Percentiles rank a stretch among this genome's conserved stretches.
Evolutionary conservation across 1,284 basidiomycete species (phyloP).

Genomic region (Anthracocystis setariae): DNA sequence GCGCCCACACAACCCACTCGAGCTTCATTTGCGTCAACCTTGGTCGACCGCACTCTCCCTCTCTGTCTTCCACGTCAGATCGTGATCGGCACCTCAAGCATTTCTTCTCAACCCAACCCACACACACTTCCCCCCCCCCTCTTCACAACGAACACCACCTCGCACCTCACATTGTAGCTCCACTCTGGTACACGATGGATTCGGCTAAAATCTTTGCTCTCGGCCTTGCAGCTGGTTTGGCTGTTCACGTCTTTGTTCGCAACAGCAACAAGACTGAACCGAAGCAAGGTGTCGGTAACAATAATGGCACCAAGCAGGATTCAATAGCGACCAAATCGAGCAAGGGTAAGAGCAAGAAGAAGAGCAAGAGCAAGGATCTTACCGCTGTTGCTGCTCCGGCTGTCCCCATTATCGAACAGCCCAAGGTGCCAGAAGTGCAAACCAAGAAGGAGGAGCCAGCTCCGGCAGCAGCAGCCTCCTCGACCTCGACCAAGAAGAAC

Average conservation of each 20-base stretch:
- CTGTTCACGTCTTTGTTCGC: slow-evolving; percentile 34
- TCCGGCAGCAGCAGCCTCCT: background rate
- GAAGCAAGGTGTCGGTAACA: background rate
- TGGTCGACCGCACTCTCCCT: background rate
- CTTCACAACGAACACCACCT: too few relatives aligned
- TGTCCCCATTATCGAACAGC: slow-evolving; percentile 1
- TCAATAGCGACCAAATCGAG: slow-evolving; percentile 13
- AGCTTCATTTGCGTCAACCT: slow-evolving; percentile 2
- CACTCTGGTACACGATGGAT: slow-evolving; percentile 19
- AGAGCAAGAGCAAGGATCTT: slow-evolving; percentile 10
- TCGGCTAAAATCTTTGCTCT: slow-evolving; percentile 50
- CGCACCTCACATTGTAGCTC: too few relatives aligned
- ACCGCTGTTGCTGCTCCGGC: background rate
- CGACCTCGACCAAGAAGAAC: slow-evolving; percentile 9
- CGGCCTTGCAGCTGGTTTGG: slow-evolving; percentile 37
- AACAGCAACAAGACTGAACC: slow-evolving; percentile 10
- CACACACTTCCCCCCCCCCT: too few relatives aligned
- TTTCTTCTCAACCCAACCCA: background rate
- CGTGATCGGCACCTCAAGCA: too few relatives aligned
- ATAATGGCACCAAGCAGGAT: background rate
- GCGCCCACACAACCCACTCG: background rate
- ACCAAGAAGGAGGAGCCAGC: slow-evolving; percentile 19
- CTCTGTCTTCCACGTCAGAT: slow-evolving; percentile 31
- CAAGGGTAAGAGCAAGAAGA: slow-evolving; percentile 33
- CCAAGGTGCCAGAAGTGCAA: slow-evolving; percentile 18